Conservation (phyloP, 768 basidiomycete species). For the Pholiota molesta region DNA sequence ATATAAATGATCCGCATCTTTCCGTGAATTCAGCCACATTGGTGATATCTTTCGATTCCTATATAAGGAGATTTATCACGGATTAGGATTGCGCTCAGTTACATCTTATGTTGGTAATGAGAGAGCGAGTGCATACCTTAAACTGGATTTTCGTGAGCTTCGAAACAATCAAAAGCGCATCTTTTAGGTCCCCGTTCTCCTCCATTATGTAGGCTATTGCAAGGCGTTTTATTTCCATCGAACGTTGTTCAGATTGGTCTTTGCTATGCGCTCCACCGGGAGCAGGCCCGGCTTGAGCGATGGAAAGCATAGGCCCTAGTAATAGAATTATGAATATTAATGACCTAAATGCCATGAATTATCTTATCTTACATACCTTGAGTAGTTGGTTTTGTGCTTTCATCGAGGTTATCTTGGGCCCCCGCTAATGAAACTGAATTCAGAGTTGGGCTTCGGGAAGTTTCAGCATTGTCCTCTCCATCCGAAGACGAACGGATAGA, state of each 20-base stretch:
- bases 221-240: background rate
- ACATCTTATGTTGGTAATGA: background rate
- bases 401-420: background rate
- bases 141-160: background rate
- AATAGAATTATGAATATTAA: background rate
- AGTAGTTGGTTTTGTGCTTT: background rate
- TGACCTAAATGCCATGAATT: background rate
- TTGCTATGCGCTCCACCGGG: background rate
- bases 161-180: background rate
- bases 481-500: background rate
- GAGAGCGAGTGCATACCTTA: background rate
- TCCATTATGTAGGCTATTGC: background rate
- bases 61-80: background rate
- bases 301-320: background rate
- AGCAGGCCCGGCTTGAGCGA: background rate
- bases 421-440: background rate
- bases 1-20: conserved; percentile 1
- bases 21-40: background rate
- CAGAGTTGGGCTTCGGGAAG: background rate
- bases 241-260: background rate
- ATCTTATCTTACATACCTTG: background rate
- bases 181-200: background rate
- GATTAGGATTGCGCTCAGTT: background rate
- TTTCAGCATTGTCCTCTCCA: background rate
- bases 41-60: background rate